These are phyloP conservation scores for Protomyces arabidopsidicola DNA, from an alignment of 1,139 yeast species.

Conservation along the genomic window DNA sequence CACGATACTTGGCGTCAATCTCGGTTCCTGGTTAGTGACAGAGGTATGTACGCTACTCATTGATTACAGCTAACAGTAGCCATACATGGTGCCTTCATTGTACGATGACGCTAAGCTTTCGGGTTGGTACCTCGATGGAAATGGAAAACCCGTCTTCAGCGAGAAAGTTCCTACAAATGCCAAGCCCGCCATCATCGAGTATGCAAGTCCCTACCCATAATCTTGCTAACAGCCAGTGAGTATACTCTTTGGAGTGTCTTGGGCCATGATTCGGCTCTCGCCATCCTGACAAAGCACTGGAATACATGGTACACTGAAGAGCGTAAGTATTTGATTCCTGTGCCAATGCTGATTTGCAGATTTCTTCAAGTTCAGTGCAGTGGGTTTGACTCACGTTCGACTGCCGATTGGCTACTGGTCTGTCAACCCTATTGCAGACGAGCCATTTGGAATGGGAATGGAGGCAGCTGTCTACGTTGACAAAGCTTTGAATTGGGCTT, in stretches of 20 bases:
- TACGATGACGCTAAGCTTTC: too few species aligned
- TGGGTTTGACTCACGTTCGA: conserved; percentile 77
- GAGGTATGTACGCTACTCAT: too few species aligned
- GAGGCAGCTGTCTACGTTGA: conserved; percentile 50
- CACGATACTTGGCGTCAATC: too few species aligned
- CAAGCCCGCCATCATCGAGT: too few species aligned
- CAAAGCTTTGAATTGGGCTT: conserved; percentile 72
- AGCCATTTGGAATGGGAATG: conserved; percentile 53
- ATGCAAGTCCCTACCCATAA: too few species aligned
- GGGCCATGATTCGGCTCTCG: conserved; percentile 58
- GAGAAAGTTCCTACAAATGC: too few species aligned
- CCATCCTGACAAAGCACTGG: conserved; percentile 68
- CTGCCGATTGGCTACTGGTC: conserved; percentile 98
- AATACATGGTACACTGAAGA: conserved; percentile 66
- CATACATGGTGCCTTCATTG: too few species aligned
- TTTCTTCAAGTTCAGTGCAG: conserved; percentile 44
- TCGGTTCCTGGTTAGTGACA: too few species aligned
- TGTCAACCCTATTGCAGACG: conserved; percentile 54
- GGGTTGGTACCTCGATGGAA: too few species aligned
- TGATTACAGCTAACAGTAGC: too few species aligned
- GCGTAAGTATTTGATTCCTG: conserved; percentile 48
- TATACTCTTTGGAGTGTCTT: conserved; percentile 59
- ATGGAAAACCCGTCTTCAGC: too few species aligned
- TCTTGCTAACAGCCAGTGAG: conserved; percentile 43
- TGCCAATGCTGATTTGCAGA: conserved; percentile 34